Percentiles rank a stretch among this genome's conserved stretches.
Conservation (phyloP, 1,284 basidiomycete genomes). For the Vanrija humicola region DNA sequence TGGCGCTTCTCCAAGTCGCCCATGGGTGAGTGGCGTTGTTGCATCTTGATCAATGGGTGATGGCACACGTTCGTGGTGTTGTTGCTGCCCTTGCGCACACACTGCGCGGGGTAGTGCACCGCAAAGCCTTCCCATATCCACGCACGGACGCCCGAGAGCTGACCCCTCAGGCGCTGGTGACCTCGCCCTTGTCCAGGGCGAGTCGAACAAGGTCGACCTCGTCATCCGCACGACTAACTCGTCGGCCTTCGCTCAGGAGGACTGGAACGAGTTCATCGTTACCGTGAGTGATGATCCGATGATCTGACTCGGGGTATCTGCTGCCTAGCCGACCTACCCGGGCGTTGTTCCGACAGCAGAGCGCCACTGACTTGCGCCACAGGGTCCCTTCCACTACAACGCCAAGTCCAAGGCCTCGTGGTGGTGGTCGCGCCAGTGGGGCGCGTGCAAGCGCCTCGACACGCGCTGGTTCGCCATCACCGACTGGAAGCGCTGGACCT, state of each 20-base stretch:
- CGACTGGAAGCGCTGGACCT: constrained; percentile 50
- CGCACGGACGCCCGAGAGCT: background rate
- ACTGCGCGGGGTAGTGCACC: no score
- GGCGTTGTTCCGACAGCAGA: no score
- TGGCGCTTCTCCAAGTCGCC: constrained; percentile 50
- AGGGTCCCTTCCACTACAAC: constrained; percentile 47
- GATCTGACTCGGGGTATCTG: no score
- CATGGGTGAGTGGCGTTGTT: constrained; percentile 35
- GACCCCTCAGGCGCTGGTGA: constrained; percentile 43
- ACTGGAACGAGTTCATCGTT: constrained; percentile 49
- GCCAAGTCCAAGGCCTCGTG: constrained; percentile 50
- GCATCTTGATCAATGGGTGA: background rate
- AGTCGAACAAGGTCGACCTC: constrained; percentile 37
- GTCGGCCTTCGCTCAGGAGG: constrained; percentile 41
- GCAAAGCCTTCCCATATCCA: no score
- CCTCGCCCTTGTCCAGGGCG: constrained; percentile 44
- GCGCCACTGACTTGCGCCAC: constrained; percentile 10
- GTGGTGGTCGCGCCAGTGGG: constrained; percentile 49
- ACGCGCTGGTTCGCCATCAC: constrained; percentile 48
- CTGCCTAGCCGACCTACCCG: no score
- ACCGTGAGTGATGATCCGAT: constrained; percentile 23
- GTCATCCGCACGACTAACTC: constrained; percentile 50
- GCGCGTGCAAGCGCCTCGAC: constrained; percentile 42
- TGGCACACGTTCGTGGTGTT: no score
- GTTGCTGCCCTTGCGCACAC: no score